Percentiles rank a stretch among this genome's conserved stretches.
Conservation (phyloP, 1,139 yeast species). For the Meyerozyma carpophila region DNA sequence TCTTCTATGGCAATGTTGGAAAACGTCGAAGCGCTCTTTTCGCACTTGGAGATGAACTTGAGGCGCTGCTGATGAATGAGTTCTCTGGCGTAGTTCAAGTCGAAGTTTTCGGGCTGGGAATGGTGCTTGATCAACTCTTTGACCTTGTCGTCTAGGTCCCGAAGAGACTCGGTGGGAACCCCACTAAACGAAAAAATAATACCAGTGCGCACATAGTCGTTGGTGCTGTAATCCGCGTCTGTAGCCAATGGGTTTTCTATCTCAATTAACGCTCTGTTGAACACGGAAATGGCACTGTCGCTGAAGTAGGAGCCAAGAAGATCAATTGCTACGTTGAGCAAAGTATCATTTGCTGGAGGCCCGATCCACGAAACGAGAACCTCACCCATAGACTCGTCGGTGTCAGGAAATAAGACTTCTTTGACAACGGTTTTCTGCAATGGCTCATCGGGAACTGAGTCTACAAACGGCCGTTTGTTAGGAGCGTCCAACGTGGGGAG, state of each 20-base stretch:
- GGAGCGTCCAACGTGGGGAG: constrained; percentile 37
- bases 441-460: constrained; percentile 50
- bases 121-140: constrained; percentile 50
- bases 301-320: constrained; percentile 73
- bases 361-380: constrained; percentile 78
- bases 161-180: constrained; percentile 66
- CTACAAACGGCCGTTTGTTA: constrained; percentile 72
- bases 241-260: constrained; percentile 80
- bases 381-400: constrained; percentile 83
- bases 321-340: constrained; percentile 63
- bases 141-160: constrained; percentile 47
- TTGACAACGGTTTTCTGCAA: constrained; percentile 38
- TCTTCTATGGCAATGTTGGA: constrained; percentile 69
- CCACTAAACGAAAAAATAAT: constrained; percentile 60
- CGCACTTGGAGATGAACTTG: constrained; percentile 60
- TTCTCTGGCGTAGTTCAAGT: constrained; percentile 60
- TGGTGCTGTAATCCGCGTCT: constrained; percentile 62
- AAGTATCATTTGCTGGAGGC: constrained; percentile 51
- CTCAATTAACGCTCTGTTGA: constrained; percentile 69
- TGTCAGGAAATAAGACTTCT: constrained; percentile 77
- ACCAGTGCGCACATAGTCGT: constrained; percentile 59
- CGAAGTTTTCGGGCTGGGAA: constrained; percentile 44
- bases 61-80: constrained; percentile 61
- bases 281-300: constrained; percentile 64
- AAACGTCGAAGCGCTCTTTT: constrained; percentile 57